Base-by-base conservation (phyloP, 1,284 basidiomycete species). In the Puccinia sorghi region DNA sequence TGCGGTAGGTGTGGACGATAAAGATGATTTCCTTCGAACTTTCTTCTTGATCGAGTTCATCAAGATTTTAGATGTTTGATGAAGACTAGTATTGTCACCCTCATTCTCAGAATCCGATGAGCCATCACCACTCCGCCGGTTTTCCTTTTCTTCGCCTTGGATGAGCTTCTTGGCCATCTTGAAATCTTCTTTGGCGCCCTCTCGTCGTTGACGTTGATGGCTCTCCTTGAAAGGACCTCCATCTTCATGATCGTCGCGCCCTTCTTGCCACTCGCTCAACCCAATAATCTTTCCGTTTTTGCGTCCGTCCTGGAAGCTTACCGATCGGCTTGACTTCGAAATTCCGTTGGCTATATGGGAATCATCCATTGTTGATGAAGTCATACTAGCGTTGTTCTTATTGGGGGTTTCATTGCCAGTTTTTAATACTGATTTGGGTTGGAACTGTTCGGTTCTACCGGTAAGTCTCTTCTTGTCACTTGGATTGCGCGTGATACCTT, bases 281-380 rank as follows among this genome's bases (percentile, higher is more conserved):
- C 90, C 92, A 73, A 87, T 86, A 66, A 94, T 94, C 50, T 92
- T 92, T 5, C 94, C 93, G 56, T 91, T 90, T 79, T 88, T 88
- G 83, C 90, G 91, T 5, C 94, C 93, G 83, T 97, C 94, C 22
- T 93, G 95, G 85, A 97, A 97, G 84, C 93, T 94, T 72, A 97
- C 94, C 61, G 92, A 94, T 43, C 94, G 89, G 37, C 90, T 89
- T 80, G 90, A 88, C 0, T 84, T 79, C n/a, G 41, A 54, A 6
- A 25, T 22, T n/a, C 69, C 37, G 17, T 11, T 56, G 15, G 25
- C n/a, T 8, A 39, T 8, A 8, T 54, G 27, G 11, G 52, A 43
- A 37, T 57, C 52, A 5, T 71, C 69, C 22, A 41, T 48, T 48
- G 74, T 32, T 8, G 50, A 56, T n/a, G 52, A 48, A 64, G 37